Evolutionary conservation across 139 green algal genomes (phyloP).

Genomic region (Monoraphidium neglectum): DNA sequence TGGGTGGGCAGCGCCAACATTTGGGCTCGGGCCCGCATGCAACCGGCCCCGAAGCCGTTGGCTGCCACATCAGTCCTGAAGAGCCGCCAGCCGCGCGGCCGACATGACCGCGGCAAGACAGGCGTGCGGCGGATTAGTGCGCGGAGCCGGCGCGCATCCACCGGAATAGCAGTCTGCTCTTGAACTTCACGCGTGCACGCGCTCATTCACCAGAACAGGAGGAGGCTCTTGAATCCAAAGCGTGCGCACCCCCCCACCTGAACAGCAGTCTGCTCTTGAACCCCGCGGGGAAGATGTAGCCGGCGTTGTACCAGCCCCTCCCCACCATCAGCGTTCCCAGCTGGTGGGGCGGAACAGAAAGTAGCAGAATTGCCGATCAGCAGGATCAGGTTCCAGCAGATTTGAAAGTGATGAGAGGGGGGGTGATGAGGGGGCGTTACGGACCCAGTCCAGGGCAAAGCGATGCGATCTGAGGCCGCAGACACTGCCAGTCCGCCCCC

Average conservation of each 20-base stretch:
- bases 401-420: background rate
- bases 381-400: background rate
- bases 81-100: no score
- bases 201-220: no score
- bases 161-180: no score
- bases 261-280: constrained; percentile 82
- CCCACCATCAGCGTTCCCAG: constrained; percentile 20
- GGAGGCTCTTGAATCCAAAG: constrained; percentile 90
- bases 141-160: no score
- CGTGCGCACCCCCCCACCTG: constrained; percentile 85
- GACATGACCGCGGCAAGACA: no score
- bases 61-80: no score
- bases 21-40: background rate
- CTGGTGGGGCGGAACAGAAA: constrained; percentile 10
- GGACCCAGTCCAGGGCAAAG: no score
- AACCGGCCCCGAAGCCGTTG: no score
- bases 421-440: no score
- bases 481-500: background rate
- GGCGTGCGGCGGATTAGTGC: no score
- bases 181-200: no score
- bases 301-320: constrained; percentile 82
- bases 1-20: background rate
- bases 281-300: constrained; percentile 94
- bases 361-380: background rate
- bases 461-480: no score